Evolutionary conservation across 2,329 filamentous ascomycete species (phyloP).

Genomic region (Epichloe glyceriae): DNA sequence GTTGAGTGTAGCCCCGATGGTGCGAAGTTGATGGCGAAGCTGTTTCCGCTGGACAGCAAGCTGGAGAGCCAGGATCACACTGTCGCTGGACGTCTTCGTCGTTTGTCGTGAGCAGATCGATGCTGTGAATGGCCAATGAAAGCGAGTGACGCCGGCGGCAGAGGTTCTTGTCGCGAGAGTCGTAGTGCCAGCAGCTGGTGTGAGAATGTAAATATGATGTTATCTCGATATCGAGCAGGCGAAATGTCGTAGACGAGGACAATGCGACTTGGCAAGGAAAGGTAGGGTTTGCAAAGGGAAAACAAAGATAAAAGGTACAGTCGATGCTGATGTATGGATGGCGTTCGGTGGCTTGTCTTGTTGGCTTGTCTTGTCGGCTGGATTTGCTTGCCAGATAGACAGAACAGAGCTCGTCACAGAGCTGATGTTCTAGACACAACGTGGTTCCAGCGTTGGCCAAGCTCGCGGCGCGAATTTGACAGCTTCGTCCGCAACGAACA

Average conservation of each 20-base stretch:
- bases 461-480: background rate
- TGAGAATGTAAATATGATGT: background rate
- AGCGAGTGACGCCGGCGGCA: background rate
- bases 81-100: background rate
- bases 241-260: background rate
- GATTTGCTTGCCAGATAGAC: background rate
- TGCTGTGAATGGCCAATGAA: background rate
- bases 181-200: background rate
- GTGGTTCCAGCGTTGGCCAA: background rate
- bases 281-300: background rate
- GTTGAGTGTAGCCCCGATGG: background rate
- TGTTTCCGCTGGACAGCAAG: background rate
- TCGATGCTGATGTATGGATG: background rate
- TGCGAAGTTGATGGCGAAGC: background rate
- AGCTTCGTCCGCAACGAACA: background rate
- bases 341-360: background rate
- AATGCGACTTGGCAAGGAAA: background rate
- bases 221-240: background rate
- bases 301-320: background rate
- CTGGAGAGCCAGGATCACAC: background rate
- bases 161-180: background rate
- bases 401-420: background rate
- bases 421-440: background rate
- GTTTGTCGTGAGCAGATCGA: background rate
- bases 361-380: background rate